Evolutionary conservation across 441 rosid species (phyloP).

Genomic region (Syzygium malaccense): DNA sequence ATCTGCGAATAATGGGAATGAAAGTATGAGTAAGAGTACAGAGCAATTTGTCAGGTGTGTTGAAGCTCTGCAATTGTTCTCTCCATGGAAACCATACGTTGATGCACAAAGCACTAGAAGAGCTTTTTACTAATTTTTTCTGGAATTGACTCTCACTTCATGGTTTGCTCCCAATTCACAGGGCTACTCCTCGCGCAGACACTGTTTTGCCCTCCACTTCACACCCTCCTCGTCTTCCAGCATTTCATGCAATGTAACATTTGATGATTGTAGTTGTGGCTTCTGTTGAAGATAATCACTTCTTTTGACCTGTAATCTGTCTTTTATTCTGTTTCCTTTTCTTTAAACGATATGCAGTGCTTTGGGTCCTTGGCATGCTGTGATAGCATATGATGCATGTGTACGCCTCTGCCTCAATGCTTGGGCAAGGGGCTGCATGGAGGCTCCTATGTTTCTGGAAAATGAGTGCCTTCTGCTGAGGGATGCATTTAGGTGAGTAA

Average conservation of each 20-base stretch:
- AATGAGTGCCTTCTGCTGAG: constrained; percentile 89
- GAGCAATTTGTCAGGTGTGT: constrained; percentile 60
- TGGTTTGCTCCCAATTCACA: constrained; percentile 19
- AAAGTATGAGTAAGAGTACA: constrained; percentile 29
- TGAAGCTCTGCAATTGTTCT: not conserved
- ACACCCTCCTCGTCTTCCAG: constrained; percentile 73
- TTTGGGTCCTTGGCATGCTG: constrained; percentile 96
- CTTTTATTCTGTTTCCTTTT: constrained; percentile 1
- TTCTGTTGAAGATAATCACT: not conserved
- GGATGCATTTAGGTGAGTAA: constrained; percentile 81
- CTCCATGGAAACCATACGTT: not conserved
- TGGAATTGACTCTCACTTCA: not conserved
- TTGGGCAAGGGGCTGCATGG: constrained; percentile 98
- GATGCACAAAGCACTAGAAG: not conserved
- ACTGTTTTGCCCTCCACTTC: constrained; percentile 47
- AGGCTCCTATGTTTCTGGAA: constrained; percentile 96
- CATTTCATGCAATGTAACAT: constrained; percentile 86
- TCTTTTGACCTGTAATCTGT: not conserved
- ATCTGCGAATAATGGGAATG: constrained; percentile 28
- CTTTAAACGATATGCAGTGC: constrained; percentile 44
- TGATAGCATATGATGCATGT: constrained; percentile 95
- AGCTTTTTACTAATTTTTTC: not conserved
- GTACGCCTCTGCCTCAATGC: constrained; percentile 98
- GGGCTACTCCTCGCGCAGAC: constrained; percentile 44
- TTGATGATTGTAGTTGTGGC: not conserved